Evolutionary conservation across 2,329 filamentous ascomycete genomes (phyloP), one percentile per base, ranked within the genome.

Genomic region (Arthroderma sp.): DNA sequence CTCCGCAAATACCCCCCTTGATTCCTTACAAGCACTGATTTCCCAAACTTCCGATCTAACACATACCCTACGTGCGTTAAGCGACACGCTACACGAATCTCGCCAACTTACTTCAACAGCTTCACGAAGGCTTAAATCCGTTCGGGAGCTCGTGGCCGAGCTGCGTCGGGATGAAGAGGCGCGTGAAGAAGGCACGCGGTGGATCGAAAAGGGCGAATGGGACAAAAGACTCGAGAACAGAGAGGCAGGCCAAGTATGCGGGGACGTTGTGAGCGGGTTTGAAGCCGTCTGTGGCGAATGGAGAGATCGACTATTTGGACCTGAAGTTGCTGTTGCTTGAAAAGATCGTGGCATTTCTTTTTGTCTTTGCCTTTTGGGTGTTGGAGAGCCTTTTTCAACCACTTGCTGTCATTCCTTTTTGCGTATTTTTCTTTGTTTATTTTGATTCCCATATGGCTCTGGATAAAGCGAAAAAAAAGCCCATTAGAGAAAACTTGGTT

Each of bases 51-150:
- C 76, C 28, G 83, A 87, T 50, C 68, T 89, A 29, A 77, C 89
- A 6, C 77, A 86, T 56, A 85, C 86, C 5, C 75, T 98, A 39
- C 86, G 86, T 54, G 83, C 86, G 53, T 72, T 98, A 4, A 86
- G 85, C 5, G 91, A 98, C 61, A 88, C 86, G 3, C 72, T 98
- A 31, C 89, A 96, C 64, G 94, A 96, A 82, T 87, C 83, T 30
- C 80, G 86, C 8, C 89, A 96, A 64, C 83, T 85, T 1, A 91
- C 86, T 0, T 83, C 80, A 3, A 82, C 83, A 6, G 91, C 89
- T 1, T 80, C 82, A 2, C 73, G 91, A 45, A 77, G 86, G 38
- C 68, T 98, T 42, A 82, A 83, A 53, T 84, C 79, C 32, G 87
- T 86, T 5, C 84, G 82, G 54, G 88, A 94, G 59, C 77, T 94